Conservation (phyloP, 1,139 yeast species). For the Lodderomyces orthopsilosis region DNA sequence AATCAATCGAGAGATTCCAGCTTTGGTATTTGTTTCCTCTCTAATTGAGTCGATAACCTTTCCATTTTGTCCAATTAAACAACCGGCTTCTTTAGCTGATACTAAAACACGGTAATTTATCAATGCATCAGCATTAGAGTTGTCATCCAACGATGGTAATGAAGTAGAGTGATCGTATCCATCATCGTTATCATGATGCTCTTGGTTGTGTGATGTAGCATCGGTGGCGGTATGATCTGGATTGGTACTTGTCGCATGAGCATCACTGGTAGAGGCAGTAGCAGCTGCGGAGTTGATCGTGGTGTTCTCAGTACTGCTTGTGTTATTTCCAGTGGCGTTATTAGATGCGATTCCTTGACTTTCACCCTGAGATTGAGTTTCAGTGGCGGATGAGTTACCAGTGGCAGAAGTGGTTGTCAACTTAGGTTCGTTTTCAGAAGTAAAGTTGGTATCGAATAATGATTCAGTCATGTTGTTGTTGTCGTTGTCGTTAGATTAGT, state of each 20-base stretch:
- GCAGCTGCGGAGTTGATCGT: constrained; percentile 3
- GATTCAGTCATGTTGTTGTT: constrained; percentile 37
- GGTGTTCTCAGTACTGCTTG: constrained; percentile 2
- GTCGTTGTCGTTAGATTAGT: neutral
- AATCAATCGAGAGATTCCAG: constrained; percentile 82
- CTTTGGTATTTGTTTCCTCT: constrained; percentile 76
- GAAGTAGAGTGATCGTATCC: constrained; percentile 16
- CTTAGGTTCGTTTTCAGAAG: constrained; percentile 21
- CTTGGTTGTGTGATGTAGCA: neutral
- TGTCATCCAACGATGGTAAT: constrained; percentile 31
- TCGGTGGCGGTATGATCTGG: neutral
- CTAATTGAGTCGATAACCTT: constrained; percentile 75
- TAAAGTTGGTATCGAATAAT: constrained; percentile 39
- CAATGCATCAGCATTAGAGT: constrained; percentile 34
- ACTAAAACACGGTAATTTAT: constrained; percentile 68
- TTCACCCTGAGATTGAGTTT: neutral
- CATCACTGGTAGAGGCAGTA: neutral
- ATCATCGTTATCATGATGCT: constrained; percentile 1
- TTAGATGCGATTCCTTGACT: neutral
- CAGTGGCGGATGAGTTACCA: neutral
- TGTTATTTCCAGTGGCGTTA: constrained; percentile 7
- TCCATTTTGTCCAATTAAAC: constrained; percentile 87
- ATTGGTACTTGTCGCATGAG: neutral
- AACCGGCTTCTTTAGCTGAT: constrained; percentile 86
- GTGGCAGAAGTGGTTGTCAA: constrained; percentile 7